These are phyloP conservation scores for Goffeauzyma gilvescens DNA, from an alignment of 768 basidiomycete species.

Conservation along the genomic window DNA sequence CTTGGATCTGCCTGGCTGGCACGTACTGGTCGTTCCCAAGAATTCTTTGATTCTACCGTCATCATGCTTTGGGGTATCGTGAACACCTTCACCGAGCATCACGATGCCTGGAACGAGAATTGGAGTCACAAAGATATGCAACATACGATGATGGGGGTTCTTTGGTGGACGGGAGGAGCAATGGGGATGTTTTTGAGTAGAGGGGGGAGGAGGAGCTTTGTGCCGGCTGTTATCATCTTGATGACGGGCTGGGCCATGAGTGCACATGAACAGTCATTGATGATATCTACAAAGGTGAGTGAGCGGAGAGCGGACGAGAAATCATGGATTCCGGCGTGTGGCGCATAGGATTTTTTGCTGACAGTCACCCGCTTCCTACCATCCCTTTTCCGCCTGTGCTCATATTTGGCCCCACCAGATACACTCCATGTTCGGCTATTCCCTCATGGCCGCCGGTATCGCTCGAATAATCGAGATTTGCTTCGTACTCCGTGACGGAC, in stretches of 20 bases:
- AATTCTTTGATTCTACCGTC: conserved; percentile 32
- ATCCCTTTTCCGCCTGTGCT: too few relatives aligned
- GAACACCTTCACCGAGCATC: conserved; percentile 86
- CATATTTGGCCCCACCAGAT: conserved; percentile 39
- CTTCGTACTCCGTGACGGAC: conserved; percentile 41
- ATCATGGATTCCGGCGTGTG: too few relatives aligned
- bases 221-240: conserved; percentile 64
- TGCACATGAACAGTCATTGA: conserved; percentile 63
- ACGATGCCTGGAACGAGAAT: conserved; percentile 36
- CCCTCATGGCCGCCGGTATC: conserved; percentile 64
- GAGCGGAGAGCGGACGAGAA: not conserved
- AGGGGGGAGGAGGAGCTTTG: conserved; percentile 34
- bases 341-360: too few relatives aligned
- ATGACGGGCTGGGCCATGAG: conserved; percentile 91
- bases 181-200: conserved; percentile 55
- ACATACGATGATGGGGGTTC: conserved; percentile 55
- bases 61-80: conserved; percentile 38
- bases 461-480: conserved; percentile 67
- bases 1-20: conserved; percentile 54
- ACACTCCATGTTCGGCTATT: conserved; percentile 65
- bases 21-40: conserved; percentile 26
- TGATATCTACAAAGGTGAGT: conserved; percentile 59
- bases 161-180: conserved; percentile 84
- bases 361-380: too few relatives aligned
- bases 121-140: conserved; percentile 94